Evolutionary conservation across 345 rosid genomes (phyloP).

Genomic region (Rhodamnia argentea): DNA sequence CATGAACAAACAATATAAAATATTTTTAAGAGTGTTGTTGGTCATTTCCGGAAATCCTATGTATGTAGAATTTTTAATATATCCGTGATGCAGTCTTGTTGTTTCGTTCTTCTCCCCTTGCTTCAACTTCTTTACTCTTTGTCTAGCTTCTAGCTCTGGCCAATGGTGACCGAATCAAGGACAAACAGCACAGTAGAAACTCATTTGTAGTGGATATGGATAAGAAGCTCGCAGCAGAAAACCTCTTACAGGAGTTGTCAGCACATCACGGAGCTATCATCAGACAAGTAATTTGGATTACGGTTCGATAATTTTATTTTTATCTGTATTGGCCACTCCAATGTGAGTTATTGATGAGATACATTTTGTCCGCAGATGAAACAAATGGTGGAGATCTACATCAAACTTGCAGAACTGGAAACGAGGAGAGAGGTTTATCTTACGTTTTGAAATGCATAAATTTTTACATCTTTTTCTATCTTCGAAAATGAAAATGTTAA

Average conservation of each 20-base stretch:
- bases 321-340: not conserved
- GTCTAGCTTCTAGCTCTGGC: constrained; percentile 83
- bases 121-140: constrained; percentile 1
- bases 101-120: not conserved
- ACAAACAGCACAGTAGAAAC: constrained; percentile 83
- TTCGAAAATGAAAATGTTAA: not conserved
- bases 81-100: not conserved
- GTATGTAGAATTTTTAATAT: not conserved
- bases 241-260: constrained; percentile 61
- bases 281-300: constrained; percentile 38
- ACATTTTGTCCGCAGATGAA: constrained; percentile 49
- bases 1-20: not conserved
- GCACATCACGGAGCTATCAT: constrained; percentile 68
- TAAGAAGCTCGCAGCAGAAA: constrained; percentile 83
- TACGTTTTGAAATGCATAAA: not conserved
- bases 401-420: constrained; percentile 94
- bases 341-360: not conserved
- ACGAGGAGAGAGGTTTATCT: constrained; percentile 82
- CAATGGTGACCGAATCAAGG: constrained; percentile 95
- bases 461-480: not conserved
- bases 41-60: not conserved
- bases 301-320: not conserved
- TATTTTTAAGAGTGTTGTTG: not conserved
- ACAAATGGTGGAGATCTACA: constrained; percentile 92
- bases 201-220: constrained; percentile 88